phyloP scores from a whole-genome alignment of 495 filamentous ascomycete genomes.

The Neurospora sp. region DNA sequence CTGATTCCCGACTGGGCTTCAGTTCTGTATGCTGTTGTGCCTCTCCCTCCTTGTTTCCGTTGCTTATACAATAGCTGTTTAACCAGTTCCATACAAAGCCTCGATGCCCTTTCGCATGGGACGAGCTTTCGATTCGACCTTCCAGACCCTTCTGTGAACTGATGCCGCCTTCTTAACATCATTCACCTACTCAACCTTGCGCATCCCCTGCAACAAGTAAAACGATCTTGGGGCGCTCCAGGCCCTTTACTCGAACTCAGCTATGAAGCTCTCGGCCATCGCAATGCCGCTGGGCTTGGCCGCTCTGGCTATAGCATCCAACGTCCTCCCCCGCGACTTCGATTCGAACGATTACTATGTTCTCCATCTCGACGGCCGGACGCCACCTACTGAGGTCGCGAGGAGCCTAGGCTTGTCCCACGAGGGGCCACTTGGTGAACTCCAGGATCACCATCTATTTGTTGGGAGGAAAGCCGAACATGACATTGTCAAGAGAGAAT shows the following conservation, averaged over 20 bases:
- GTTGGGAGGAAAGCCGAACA: slow-evolving; percentile 52
- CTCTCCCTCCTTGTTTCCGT: not conserved
- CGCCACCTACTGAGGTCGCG: slow-evolving; percentile 63
- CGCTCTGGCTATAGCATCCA: slow-evolving; percentile 30
- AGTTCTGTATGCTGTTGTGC: not conserved
- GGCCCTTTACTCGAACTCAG: slow-evolving; percentile 7
- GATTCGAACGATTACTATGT: slow-evolving; percentile 83
- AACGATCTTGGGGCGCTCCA: not conserved
- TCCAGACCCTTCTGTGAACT: not conserved
- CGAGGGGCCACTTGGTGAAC: slow-evolving; percentile 75
- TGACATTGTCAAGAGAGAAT: slow-evolving; percentile 49
- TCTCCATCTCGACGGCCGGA: slow-evolving; percentile 59
- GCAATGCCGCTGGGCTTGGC: slow-evolving; percentile 32
- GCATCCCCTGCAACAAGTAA: not conserved
- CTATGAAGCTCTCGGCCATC: slow-evolving; percentile 33
- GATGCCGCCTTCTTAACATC: not conserved
- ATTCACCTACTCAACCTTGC: not conserved
- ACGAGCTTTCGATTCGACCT: not conserved
- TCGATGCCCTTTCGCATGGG: not conserved
- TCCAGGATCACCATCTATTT: slow-evolving; percentile 79
- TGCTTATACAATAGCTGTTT: not conserved
- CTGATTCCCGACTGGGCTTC: not conserved
- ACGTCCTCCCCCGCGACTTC: slow-evolving; percentile 38
- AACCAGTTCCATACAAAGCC: not conserved
- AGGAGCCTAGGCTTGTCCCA: slow-evolving; percentile 62